Evolutionary conservation across 2,329 filamentous ascomycete species (phyloP).

Genomic region (Fusarium proliferatum): DNA sequence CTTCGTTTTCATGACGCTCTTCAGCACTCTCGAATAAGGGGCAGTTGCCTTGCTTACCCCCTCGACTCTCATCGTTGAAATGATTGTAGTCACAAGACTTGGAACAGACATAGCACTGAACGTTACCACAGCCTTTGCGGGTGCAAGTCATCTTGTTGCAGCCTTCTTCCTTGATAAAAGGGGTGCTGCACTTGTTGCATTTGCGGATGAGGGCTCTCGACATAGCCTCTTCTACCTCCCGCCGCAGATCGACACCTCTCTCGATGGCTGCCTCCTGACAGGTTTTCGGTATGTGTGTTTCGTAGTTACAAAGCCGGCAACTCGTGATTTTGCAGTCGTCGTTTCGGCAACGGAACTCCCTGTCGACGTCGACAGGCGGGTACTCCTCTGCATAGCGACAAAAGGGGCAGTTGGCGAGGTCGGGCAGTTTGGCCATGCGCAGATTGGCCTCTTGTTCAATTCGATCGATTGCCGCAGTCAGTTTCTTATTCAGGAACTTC

Average conservation of each 20-base stretch:
- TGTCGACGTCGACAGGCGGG: slow-evolving; percentile 72
- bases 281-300: slow-evolving; percentile 77
- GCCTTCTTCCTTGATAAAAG: slow-evolving; percentile 81
- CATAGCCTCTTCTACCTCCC: slow-evolving; percentile 85
- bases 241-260: slow-evolving; percentile 69
- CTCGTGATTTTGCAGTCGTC: slow-evolving; percentile 71
- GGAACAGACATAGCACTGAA: slow-evolving; percentile 78
- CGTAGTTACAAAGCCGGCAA: slow-evolving; percentile 74
- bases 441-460: slow-evolving; percentile 78
- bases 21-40: slow-evolving; percentile 74
- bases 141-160: slow-evolving; percentile 88
- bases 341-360: slow-evolving; percentile 78
- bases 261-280: slow-evolving; percentile 75
- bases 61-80: slow-evolving; percentile 67
- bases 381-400: slow-evolving; percentile 84
- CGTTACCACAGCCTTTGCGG: slow-evolving; percentile 60
- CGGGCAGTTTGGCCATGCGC: slow-evolving; percentile 75
- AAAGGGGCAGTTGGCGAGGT: slow-evolving; percentile 81
- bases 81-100: slow-evolving; percentile 75
- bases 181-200: slow-evolving; percentile 77
- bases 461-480: slow-evolving; percentile 71
- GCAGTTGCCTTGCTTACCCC: slow-evolving; percentile 67
- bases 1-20: slow-evolving; percentile 70
- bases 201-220: slow-evolving; percentile 79
- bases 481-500: slow-evolving; percentile 67